Base-by-base conservation (phyloP, 805 yeast genomes). In the Wickerhamiella shivajii region DNA sequence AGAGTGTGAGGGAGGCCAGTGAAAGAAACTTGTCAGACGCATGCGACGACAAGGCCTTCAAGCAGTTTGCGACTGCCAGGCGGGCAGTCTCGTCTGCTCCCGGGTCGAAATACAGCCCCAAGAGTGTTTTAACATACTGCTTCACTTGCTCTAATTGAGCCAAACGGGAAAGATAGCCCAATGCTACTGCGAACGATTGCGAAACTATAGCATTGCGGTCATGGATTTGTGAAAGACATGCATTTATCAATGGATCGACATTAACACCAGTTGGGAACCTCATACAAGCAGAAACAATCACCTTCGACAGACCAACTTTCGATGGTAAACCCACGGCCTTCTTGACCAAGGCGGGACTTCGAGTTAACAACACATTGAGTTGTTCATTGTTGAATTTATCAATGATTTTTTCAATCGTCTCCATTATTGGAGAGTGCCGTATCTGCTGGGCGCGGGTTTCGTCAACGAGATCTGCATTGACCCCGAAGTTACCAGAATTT, bases 311-410 rank as follows among this genome's bases (percentile, higher is more conserved):
- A 16, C 85, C 81, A 0, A 79, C 83, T 47, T 87, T 83, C 0
- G 96, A 81, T 0, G 97, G 96, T 10, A 90, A 60, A 0, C 97
- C 97, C 14, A 85, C 79, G 0, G 92, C 69, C 36, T 61, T 66
- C 39, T 72, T 71, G 6, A 80, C 68, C 2, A 81, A 67, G 14
- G 55, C 48, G 15, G 67, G 66, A 18, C 83, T 56, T 24, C 57
- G 60, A 2, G 57, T 60, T 3, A 79, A 59, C 21, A 72, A 55
- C 9, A 60, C 63, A 1, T 60, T 64, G 57, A 72, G 59, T 16
- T 61, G 54, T 1, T 59, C 60, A 6, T 64, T 70, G 49, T 71
- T 77, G 4, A 75, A 44, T 18, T 69, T 47, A 29, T 69, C 75
- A 39, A 85, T 55, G 40, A 85, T 52, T 31, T 62, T 69, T 42